Percentiles rank a stretch among this genome's conserved stretches.
phyloP scores from a whole-genome alignment of 176 grass and related monocot genomes.

The Aegilops bicornis region DNA sequence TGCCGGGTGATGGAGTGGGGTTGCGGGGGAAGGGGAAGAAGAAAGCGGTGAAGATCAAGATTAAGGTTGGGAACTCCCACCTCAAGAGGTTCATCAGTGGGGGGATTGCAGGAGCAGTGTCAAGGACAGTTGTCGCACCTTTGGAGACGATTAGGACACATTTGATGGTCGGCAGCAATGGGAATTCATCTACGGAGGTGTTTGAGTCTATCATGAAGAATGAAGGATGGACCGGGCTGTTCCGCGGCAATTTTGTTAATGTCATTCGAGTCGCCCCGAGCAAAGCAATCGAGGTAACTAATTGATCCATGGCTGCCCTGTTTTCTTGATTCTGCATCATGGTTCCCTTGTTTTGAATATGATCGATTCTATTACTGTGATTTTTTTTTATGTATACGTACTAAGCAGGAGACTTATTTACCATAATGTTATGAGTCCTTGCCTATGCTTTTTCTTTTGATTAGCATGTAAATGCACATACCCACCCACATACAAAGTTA shows the following conservation, averaged over 20 bases:
- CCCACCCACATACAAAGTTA: background rate
- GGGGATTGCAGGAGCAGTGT: constrained; percentile 65
- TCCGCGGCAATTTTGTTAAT: constrained; percentile 91
- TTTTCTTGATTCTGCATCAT: background rate
- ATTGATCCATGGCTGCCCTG: background rate
- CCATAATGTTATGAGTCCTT: background rate
- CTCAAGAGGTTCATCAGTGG: constrained; percentile 77
- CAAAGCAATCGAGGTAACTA: constrained; percentile 89
- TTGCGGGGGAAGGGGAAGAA: constrained; percentile 45
- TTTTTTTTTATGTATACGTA: background rate
- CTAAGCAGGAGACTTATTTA: background rate
- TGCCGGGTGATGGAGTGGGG: constrained; percentile 2
- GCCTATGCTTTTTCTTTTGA: background rate
- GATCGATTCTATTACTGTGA: background rate
- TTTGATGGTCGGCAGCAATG: constrained; percentile 92
- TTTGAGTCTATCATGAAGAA: constrained; percentile 71
- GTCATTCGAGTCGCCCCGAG: constrained; percentile 85
- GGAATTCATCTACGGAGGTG: constrained; percentile 59
- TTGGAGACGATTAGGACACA: constrained; percentile 90
- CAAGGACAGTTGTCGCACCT: constrained; percentile 68
- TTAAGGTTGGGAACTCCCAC: constrained; percentile 66
- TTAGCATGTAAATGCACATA: background rate
- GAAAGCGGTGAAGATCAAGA: constrained; percentile 39
- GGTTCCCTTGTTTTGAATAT: background rate
- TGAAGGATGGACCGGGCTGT: constrained; percentile 83